Evolutionary conservation across 768 basidiomycete species (phyloP), one percentile per base, ranked within the genome.

Genomic region (Phanerochaete carnosa): DNA sequence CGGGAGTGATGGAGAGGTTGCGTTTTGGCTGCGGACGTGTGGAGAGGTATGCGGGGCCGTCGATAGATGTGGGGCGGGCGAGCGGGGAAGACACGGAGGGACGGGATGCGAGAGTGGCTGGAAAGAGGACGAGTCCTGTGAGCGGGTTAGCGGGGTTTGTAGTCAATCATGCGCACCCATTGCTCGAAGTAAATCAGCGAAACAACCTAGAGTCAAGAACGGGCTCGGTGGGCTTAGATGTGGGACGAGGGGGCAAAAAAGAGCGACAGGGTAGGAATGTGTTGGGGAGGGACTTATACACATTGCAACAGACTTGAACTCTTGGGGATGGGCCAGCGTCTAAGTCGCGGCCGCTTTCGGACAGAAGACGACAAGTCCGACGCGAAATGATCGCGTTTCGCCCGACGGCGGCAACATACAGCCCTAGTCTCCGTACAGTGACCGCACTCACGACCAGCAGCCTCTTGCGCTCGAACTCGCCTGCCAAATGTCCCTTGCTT

Each of bases 71-170:
- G 66, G 58, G 72, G 71, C 55, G 76, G 60, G 87, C 86, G 59
- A 88, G 80, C 0, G 89, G 87, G 3, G 88, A 90, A 4, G 88
- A 82, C 51, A 86, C 77, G 63, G 77, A 68, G 35, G 72, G 69
- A 33, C 57, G 57, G 46, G 57, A 58, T 33, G 57, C 35, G 57
- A 58, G 30, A 29, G 57, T 58, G 57, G 57, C 47, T 56, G 33
- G 35, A 13, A 12, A 30, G 45, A 47, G 32, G n/a, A 51, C 5
- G 23, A 15, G n/a, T n/a, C n/a, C n/a, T n/a, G n/a, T n/a, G n/a
- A n/a, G n/a, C 26, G 23, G 19, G 45, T 57, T 13, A 32, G 55
- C 39, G 26, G 28, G n/a, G 55, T 28, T 28, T 32, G 32, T 4
- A 3, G 29, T 28, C 32, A 15, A 32, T 15, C 3, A 35, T 37